Evolutionary conservation across 495 filamentous ascomycete genomes (phyloP).

Genomic region (Symbiotaphrina buchneri): DNA sequence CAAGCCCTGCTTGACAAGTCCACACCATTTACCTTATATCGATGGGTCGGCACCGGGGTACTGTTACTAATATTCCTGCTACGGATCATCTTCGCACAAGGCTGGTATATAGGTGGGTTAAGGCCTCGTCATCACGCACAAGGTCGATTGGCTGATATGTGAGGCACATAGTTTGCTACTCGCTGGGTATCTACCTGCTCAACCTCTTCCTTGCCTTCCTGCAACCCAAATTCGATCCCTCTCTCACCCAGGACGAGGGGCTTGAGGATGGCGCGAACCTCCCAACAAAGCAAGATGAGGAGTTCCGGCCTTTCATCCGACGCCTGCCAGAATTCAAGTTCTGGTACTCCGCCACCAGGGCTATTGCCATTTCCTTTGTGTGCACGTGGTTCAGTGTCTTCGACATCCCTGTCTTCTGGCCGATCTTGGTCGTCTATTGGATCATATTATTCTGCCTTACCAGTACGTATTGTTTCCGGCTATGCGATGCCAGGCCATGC

Average conservation of each 20-base stretch:
- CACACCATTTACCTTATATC: conserved; percentile 67
- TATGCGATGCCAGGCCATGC: not conserved
- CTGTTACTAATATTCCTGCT: conserved; percentile 64
- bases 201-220: conserved; percentile 99
- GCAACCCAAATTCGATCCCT: conserved; percentile 96
- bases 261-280: conserved; percentile 82
- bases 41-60: conserved; percentile 64
- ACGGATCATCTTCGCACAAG: conserved; percentile 74
- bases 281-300: conserved; percentile 85
- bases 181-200: conserved; percentile 94
- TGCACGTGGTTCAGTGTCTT: conserved; percentile 89
- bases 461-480: conserved; percentile 33
- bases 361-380: conserved; percentile 59
- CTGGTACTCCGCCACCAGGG: conserved; percentile 87
- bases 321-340: conserved; percentile 98
- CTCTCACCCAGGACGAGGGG: conserved; percentile 81
- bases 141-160: not conserved
- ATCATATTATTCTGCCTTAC: conserved; percentile 86
- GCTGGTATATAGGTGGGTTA: conserved; percentile 89
- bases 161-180: conserved; percentile 57
- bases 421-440: conserved; percentile 95
- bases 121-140: not conserved
- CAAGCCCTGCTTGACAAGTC: conserved; percentile 86
- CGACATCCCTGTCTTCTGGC: conserved; percentile 97
- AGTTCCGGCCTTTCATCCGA: conserved; percentile 93